phyloP scores from a whole-genome alignment of 495 filamentous ascomycete genomes.

The Rhizodiscina lignyota region DNA sequence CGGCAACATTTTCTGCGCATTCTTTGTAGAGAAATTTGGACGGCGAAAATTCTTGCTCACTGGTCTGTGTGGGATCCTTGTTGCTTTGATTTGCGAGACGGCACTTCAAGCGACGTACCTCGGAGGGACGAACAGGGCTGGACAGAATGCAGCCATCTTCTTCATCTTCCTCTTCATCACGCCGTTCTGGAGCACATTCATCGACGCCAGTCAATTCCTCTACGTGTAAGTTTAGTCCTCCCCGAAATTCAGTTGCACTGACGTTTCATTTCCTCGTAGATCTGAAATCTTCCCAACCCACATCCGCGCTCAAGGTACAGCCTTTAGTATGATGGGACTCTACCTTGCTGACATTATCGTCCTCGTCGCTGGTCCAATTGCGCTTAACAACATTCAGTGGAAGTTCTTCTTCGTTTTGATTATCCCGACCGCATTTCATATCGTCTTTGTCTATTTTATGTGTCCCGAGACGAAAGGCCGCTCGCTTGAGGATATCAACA shows the following conservation, averaged over 20 bases:
- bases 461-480: slow-evolving; percentile 27
- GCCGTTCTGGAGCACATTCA: slow-evolving; percentile 10
- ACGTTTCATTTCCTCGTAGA: no score
- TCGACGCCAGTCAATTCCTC: slow-evolving; percentile 11
- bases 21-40: slow-evolving; percentile 12
- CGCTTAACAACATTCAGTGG: slow-evolving; percentile 1
- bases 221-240: slow-evolving; percentile 7
- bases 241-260: not conserved
- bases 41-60: slow-evolving; percentile 13
- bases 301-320: slow-evolving; percentile 27
- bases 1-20: slow-evolving; percentile 11
- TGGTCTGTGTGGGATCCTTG: slow-evolving; percentile 7
- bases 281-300: slow-evolving; percentile 12
- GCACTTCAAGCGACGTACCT: slow-evolving; percentile 9
- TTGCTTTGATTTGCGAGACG: slow-evolving; percentile 7
- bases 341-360: slow-evolving; percentile 10
- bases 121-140: slow-evolving; percentile 7
- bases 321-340: slow-evolving; percentile 13
- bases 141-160: slow-evolving; percentile 13
- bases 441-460: slow-evolving; percentile 32
- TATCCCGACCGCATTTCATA: slow-evolving; percentile 32
- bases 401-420: slow-evolving; percentile 20
- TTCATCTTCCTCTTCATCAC: slow-evolving; percentile 12
- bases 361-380: slow-evolving; percentile 13
- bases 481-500: slow-evolving; percentile 15